phyloP scores from a whole-genome alignment of 805 yeast genomes.

The Suhomyces pyralidae region DNA sequence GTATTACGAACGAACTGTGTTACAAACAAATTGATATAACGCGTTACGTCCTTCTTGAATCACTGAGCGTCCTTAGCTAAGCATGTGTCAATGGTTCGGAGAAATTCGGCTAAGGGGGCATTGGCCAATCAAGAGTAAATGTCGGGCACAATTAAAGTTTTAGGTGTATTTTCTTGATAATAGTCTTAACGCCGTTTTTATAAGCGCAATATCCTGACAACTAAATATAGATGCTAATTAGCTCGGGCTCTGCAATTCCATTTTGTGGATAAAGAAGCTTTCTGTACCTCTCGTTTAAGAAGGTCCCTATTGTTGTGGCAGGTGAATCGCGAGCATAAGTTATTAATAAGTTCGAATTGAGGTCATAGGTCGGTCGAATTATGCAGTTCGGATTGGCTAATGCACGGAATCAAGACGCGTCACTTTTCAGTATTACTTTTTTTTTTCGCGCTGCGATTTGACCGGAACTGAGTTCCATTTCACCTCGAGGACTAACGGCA shows the following conservation, averaged over 20 bases:
- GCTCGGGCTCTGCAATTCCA: not conserved
- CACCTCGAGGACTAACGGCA: not conserved
- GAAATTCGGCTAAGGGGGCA: not conserved
- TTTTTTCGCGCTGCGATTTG: not conserved
- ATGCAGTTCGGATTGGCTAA: not conserved
- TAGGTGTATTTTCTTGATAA: not conserved
- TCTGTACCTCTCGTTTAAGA: not conserved
- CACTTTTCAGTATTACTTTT: not conserved
- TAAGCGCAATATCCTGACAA: not conserved
- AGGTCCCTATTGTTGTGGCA: not conserved
- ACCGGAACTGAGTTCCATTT: not conserved
- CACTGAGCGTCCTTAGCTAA: no score
- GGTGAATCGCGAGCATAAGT: not conserved
- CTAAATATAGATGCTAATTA: not conserved
- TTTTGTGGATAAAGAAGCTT: not conserved
- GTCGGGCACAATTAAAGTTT: not conserved
- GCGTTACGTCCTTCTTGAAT: not conserved
- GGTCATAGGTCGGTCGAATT: not conserved
- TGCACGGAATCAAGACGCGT: not conserved
- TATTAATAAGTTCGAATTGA: not conserved
- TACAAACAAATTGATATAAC: not conserved
- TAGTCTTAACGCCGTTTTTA: not conserved
- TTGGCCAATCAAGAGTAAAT: not conserved
- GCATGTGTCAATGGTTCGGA: not conserved
- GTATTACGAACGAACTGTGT: not conserved